These are phyloP conservation scores for Fusarium fujikuroi DNA, from an alignment of 2,329 filamentous ascomycete species.

Conservation along the genomic window DNA sequence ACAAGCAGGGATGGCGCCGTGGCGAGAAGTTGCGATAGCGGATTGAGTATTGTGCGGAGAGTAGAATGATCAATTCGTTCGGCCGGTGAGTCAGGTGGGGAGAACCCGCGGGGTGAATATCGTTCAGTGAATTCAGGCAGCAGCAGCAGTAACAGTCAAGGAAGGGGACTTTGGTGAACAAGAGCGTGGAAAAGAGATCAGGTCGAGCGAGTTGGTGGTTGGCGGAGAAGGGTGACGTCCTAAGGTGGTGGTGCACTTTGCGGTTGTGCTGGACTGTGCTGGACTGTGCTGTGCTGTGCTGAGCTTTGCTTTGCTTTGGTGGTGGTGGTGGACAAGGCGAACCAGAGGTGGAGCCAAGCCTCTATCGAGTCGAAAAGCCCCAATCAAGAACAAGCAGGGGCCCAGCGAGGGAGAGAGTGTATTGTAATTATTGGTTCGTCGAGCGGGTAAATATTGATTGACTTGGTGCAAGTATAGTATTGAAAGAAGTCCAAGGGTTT, in stretches of 20 bases:
- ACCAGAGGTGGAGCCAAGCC: slow-evolving; percentile 35
- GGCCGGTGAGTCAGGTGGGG: slow-evolving; percentile 13
- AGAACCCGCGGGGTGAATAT: slow-evolving; percentile 8
- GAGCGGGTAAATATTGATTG: slow-evolving; percentile 5
- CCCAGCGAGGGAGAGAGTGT: slow-evolving; percentile 17
- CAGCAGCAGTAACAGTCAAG: not conserved
- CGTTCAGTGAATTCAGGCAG: slow-evolving; percentile 5
- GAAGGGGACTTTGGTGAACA: not conserved
- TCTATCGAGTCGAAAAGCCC: slow-evolving; percentile 28
- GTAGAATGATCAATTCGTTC: slow-evolving; percentile 9
- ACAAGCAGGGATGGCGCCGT: slow-evolving; percentile 24
- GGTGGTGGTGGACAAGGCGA: slow-evolving; percentile 31
- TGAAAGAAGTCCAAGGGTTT: not conserved
- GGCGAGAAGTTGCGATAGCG: slow-evolving; percentile 31
- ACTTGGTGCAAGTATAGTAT: not conserved
- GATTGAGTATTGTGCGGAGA: slow-evolving; percentile 6
- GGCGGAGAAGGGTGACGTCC: slow-evolving; percentile 34
- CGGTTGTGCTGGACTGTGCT: slow-evolving; percentile 1
- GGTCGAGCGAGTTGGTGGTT: slow-evolving; percentile 8
- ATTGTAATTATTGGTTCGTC: slow-evolving; percentile 16
- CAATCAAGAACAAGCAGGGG: slow-evolving; percentile 10
- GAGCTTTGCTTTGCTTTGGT: slow-evolving; percentile 1
- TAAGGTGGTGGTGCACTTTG: slow-evolving; percentile 13
- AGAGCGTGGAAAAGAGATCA: slow-evolving; percentile 19
- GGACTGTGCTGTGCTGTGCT: slow-evolving; percentile 7